These are phyloP conservation scores for Fusarium sp. DNA, from an alignment of 2,329 filamentous ascomycete species.

Conservation along the genomic window DNA sequence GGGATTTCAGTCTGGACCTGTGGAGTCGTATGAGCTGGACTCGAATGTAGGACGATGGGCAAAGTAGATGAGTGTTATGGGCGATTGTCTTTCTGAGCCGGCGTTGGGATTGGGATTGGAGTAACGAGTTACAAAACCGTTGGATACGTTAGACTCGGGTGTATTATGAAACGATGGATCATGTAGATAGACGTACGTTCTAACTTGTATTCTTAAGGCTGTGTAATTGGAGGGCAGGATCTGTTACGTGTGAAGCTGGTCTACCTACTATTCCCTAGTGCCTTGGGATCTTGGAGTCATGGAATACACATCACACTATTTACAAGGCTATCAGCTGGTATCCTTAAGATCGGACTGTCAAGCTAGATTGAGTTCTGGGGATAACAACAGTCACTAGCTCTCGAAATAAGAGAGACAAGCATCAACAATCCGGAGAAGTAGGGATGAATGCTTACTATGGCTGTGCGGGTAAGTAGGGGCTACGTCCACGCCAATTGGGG, in stretches of 20 bases:
- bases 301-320: neutral
- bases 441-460: neutral
- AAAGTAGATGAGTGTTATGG: conserved; percentile 1
- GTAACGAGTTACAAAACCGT: neutral
- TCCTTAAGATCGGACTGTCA: neutral
- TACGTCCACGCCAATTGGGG: neutral
- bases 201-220: neutral
- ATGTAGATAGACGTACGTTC: neutral
- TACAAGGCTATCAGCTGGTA: neutral
- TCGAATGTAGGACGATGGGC: conserved; percentile 27
- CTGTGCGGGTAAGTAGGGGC: neutral
- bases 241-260: neutral
- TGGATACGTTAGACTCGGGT: neutral
- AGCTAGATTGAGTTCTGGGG: neutral
- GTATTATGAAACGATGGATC: neutral
- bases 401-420: neutral
- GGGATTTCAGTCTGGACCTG: conserved; percentile 51
- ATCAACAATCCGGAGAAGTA: neutral
- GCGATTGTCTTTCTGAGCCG: conserved; percentile 13
- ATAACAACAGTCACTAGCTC: neutral
- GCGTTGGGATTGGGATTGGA: conserved; percentile 12
- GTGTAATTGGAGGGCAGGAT: neutral
- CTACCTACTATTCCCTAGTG: accelerated
- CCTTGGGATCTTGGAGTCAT: too few relatives aligned
- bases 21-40: conserved; percentile 48